phyloP scores from a whole-genome alignment of 257 asterid species.

The Nicotiana paniculata region DNA sequence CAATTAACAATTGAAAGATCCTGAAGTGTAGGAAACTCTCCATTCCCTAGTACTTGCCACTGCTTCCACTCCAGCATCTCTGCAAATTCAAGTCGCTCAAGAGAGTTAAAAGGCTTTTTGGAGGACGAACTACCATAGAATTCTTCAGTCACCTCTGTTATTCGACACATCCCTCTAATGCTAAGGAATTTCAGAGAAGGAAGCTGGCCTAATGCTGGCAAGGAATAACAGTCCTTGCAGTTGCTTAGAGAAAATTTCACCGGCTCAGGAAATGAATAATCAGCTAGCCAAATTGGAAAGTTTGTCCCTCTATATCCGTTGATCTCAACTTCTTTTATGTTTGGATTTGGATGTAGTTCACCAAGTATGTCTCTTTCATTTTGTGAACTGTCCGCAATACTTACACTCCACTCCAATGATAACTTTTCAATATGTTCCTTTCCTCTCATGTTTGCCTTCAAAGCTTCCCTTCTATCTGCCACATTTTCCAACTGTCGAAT shows the following conservation, averaged over 20 bases:
- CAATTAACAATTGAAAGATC: no score
- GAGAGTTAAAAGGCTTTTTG: not conserved
- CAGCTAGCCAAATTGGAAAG: not conserved
- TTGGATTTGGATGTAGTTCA: not conserved
- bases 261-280: not conserved
- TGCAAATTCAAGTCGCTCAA: not conserved
- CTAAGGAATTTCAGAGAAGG: not conserved
- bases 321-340: not conserved
- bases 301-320: conserved; percentile 1
- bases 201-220: conserved; percentile 7
- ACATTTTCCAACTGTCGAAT: no score
- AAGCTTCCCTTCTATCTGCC: no score
- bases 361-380: not conserved
- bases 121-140: not conserved
- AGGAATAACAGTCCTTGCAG: not conserved
- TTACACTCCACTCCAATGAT: no score
- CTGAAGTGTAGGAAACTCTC: no score
- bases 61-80: not conserved
- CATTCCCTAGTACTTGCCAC: not conserved
- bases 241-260: not conserved
- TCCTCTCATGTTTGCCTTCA: no score
- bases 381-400: not conserved
- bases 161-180: not conserved
- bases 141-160: not conserved
- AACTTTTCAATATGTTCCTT: no score